Percentiles rank a stretch among this genome's conserved stretches.
Conservation (phyloP, 805 yeast species). For the Teunomyces gatunensis region DNA sequence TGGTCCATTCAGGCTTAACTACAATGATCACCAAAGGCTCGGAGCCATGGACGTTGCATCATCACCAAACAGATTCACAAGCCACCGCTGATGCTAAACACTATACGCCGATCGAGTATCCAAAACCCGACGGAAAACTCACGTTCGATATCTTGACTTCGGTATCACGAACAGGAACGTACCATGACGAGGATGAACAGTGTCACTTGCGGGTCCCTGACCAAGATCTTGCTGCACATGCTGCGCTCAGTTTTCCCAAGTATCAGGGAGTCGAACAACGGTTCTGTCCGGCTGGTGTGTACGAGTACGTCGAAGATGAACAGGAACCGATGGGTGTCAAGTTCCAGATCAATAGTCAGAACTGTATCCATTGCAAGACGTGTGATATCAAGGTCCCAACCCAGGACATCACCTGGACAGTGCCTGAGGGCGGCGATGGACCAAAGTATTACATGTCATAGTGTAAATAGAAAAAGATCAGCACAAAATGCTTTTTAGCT, state of each 20-base stretch:
- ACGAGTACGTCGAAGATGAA: constrained; percentile 83
- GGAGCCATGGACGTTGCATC: constrained; percentile 85
- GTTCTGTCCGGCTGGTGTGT: constrained; percentile 98
- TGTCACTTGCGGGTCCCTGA: constrained; percentile 72
- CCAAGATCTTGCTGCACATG: constrained; percentile 65
- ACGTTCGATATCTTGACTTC: constrained; percentile 91
- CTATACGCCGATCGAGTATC: constrained; percentile 75
- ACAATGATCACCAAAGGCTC: constrained; percentile 75
- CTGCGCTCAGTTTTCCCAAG: constrained; percentile 65
- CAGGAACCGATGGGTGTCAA: constrained; percentile 56
- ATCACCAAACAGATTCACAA: constrained; percentile 66
- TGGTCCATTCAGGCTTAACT: constrained; percentile 79
- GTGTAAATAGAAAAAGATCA: neutral
- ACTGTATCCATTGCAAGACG: constrained; percentile 97
- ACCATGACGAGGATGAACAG: constrained; percentile 90
- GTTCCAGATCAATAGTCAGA: constrained; percentile 93
- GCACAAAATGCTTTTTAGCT: neutral
- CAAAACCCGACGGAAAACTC: constrained; percentile 92
- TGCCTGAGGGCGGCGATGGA: constrained; percentile 99
- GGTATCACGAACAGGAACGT: constrained; percentile 96
- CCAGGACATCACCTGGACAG: constrained; percentile 92
- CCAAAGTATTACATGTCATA: constrained; percentile 87
- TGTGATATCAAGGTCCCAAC: constrained; percentile 96
- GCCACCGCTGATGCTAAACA: constrained; percentile 67
- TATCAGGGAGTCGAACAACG: constrained; percentile 86